Evolutionary conservation across 2,329 filamentous ascomycete genomes (phyloP), one percentile per base, ranked within the genome.

Genomic region (Phialemoniopsis sp.): DNA sequence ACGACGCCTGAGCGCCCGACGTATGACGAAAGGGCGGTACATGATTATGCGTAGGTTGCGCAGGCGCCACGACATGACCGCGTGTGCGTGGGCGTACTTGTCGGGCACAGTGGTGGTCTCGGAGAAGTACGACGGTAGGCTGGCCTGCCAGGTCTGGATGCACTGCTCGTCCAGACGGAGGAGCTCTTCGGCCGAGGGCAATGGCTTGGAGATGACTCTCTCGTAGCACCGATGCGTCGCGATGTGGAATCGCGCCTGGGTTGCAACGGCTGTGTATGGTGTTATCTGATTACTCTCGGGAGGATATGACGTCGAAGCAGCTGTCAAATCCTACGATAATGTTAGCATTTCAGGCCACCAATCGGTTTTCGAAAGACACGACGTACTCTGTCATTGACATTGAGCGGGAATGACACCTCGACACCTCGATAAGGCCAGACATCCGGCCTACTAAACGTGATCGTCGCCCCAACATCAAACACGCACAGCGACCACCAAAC

Each of bases 11-110:
- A 58, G 51, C 15, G 52, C 61, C 38, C 55, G 57, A 4, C 63
- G 60, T 17, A 71, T 66, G 14, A 72, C 60, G 36, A 68, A 70
- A 0, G 68, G 63, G 4, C 68, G 54, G 43, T 69, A 70, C 58
- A 70, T 68, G 38, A 72, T 65, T 46, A 72, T 68, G 14, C 66
- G 58, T 30, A 72, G 54, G 38, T 72, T 72, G 7, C 63, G 57
- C 30, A 58, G 56, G 12, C 68, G 57, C 64, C 67, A 70, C 35
- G 56, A 56, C 52, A 69, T 65, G 15, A 70, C 61, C 4, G 58
- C 58, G 17, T 69, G 64, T 2, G 61, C 55, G 10, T 68, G 57
- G 0, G 57, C 53, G 39, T 63, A 72, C 32, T 59, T 57, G 2
- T 52, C 39, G 2, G 62, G 60, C 4, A 67, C 48, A 0, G 41